Evolutionary conservation across 306 rosid genomes (phyloP), one percentile per base, ranked within the genome.

Genomic region (Trifolium subterraneum): DNA sequence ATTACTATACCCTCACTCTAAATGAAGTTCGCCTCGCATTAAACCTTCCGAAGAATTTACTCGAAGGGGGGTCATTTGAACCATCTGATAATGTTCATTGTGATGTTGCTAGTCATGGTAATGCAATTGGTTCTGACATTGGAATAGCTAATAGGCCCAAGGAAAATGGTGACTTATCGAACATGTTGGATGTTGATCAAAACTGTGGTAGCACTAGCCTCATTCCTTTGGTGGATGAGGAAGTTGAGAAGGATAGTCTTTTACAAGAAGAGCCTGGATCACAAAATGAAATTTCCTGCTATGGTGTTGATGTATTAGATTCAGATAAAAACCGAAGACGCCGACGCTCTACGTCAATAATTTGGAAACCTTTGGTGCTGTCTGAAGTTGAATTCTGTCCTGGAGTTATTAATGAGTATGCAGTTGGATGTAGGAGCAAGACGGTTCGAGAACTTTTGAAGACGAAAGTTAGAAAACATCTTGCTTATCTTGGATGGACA

Each of bases 401-500:
- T 16, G 78, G 50, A 25, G 84, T 87, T 73, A 16, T 92, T 59
- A 19, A 71, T 15, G 58, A 79, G 45, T 89, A 87, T 66, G 66
- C 59, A 11, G 1, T 14, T 45, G 80, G 78, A 33, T 54, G 14
- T 35, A 56, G 27, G 13, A 81, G 79, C 42, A 81, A 70, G 82
- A 81, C 14, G 19, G 16, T 50, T 8, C 38, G 68, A 52, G 84
- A 78, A 29, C 42, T 35, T 36, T 29, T 82, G 70, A 51, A 58
- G 58, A 71, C 61, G 22, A 59, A 75, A 50, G 81, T 80, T 29
- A 47, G 76, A 72, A 81, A 83, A 50, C 94, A 91, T 89, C 84
- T 91, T 68, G 83, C 62, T 1, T 78, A 54, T 73, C 83, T 87
- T 66, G 97, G 97, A 45, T 91, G 97, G 93, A 82, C 72, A 65